These are phyloP conservation scores for Salix udensis DNA, from an alignment of 345 rosid species.

Conservation along the genomic window DNA sequence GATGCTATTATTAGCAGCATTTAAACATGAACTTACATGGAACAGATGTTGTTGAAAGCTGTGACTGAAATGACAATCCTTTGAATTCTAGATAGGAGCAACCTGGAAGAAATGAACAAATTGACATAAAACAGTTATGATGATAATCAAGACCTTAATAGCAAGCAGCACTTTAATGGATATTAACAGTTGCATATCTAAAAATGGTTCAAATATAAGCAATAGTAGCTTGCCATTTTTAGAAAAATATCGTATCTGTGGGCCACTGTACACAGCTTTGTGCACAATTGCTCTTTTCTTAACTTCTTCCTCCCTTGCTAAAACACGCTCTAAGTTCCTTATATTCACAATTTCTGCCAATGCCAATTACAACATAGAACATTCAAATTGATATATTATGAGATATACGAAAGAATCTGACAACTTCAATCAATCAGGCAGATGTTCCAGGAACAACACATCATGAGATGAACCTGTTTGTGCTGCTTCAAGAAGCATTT, in stretches of 20 bases:
- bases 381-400: slow-evolving; percentile 1
- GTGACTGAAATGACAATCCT: slow-evolving; percentile 72
- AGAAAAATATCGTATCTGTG: slow-evolving; percentile 71
- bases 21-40: slow-evolving; percentile 51
- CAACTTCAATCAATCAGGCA: background rate
- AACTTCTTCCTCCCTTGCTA: slow-evolving; percentile 98
- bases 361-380: slow-evolving; percentile 28
- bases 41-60: slow-evolving; percentile 42
- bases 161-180: background rate
- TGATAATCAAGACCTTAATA: background rate
- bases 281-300: slow-evolving; percentile 95
- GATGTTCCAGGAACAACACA: background rate
- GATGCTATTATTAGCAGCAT: background rate
- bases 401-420: background rate
- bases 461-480: slow-evolving; percentile 65
- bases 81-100: slow-evolving; percentile 66
- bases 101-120: slow-evolving; percentile 41
- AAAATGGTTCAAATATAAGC: background rate
- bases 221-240: slow-evolving; percentile 56
- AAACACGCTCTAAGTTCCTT: slow-evolving; percentile 91
- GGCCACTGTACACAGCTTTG: slow-evolving; percentile 77
- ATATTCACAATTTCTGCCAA: slow-evolving; percentile 82
- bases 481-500: slow-evolving; percentile 97
- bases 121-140: slow-evolving; percentile 6
- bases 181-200: background rate